Evolutionary conservation across 768 basidiomycete species (phyloP), one percentile per base, ranked within the genome.

Genomic region (Mrakia blollopis): DNA sequence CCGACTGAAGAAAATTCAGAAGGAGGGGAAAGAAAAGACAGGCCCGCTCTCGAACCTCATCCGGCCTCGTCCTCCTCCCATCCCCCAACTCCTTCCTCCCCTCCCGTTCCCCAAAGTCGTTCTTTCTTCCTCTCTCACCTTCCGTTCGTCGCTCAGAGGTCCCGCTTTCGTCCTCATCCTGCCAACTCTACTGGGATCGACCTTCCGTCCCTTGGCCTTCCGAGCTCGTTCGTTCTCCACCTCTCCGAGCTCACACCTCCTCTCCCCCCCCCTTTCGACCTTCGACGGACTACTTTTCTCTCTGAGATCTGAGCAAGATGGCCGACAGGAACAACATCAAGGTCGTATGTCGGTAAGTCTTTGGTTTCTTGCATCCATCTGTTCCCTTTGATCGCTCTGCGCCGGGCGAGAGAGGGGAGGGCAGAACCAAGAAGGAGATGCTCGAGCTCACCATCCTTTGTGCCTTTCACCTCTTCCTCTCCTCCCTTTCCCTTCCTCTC

Each of bases 311-410:
- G 0, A 4, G 18, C 61, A 30, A 13, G 35, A 76, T 76, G 75
- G 65, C 75, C 18, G 73, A 74, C 1, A 44, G 50, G 28, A 72
- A 72, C 39, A 65, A 77, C 54, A 39, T 63, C 61, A 71, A 98
- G 87, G 97, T 99, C 82, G 93, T 99, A 80, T 98, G 96, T 88
- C 93, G 96, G 96, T 95, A 81, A 80, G 93, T 85, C 71, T 44
- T 11, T 14, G 10, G 39, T 41, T 11, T 41, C 39, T 44, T 14
- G 3, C 44, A 9, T 13, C 10, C 14, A 14, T 50, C 5, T 2
- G 16, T 50, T 50, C 47, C 47, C 47, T 50, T 50, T 50, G 47
- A 50, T 50, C 18, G 5, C 39, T 41, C 47, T 50, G 47, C 47
- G 47, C 47, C 47, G 47, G 47, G 47, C 47, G 67, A 23, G 68